Percentiles rank a stretch among this genome's conserved stretches.
phyloP scores from a whole-genome alignment of 2,329 filamentous ascomycete genomes.

The Shiraia bambusicola region DNA sequence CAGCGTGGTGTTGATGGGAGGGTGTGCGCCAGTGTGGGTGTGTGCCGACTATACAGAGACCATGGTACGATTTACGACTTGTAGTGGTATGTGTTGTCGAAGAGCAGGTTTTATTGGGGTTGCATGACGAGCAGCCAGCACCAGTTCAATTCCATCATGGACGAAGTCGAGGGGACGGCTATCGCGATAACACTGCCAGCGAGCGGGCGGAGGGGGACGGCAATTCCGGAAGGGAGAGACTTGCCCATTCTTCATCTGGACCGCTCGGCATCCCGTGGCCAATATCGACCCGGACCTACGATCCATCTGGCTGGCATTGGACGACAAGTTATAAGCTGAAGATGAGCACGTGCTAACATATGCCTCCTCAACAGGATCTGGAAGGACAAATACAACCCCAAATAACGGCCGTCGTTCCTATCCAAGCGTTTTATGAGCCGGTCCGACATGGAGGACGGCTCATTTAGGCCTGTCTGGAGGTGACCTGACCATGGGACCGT shows the following conservation, averaged over 20 bases:
- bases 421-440: neutral
- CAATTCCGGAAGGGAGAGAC: too few species aligned
- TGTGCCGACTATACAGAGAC: constrained; percentile 20
- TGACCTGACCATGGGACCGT: neutral
- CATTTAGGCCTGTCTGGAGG: neutral
- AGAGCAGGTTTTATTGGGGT: neutral
- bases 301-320: neutral
- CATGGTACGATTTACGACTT: constrained; percentile 4
- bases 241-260: too few species aligned
- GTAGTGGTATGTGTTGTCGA: too few species aligned
- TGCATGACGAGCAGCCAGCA: too few species aligned
- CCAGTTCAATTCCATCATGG: neutral
- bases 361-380: constrained; percentile 70
- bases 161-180: neutral
- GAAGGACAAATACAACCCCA: constrained; percentile 87
- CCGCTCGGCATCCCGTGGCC: neutral
- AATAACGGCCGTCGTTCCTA: constrained; percentile 33
- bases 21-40: constrained; percentile 10
- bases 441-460: constrained; percentile 1
- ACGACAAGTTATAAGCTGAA: constrained; percentile 5
- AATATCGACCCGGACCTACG: neutral
- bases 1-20: constrained; percentile 11
- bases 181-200: neutral
- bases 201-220: too few species aligned
- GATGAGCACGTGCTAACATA: constrained; percentile 33